Evolutionary conservation across 441 rosid genomes (phyloP).

Genomic region (Erysimum pusillum): DNA sequence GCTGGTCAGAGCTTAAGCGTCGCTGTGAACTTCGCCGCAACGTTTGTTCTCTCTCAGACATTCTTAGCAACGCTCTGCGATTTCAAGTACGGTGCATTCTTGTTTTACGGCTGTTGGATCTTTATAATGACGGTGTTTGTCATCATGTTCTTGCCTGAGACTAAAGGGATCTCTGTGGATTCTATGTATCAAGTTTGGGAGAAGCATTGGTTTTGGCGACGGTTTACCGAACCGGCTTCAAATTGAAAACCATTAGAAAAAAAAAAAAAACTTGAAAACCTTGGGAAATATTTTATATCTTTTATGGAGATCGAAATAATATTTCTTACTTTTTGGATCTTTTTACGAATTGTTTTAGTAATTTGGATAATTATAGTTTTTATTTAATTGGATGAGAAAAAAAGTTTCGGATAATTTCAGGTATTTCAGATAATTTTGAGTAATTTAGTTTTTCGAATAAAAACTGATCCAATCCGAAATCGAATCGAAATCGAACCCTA

Average conservation of each 20-base stretch:
- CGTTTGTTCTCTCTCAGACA: constrained; percentile 76
- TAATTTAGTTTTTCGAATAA: no score
- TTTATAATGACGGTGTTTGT: constrained; percentile 70
- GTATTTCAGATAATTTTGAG: no score
- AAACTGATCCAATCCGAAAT: no score
- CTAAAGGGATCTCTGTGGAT: constrained; percentile 78
- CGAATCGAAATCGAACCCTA: no score
- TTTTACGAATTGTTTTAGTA: no score
- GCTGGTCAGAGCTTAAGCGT: constrained; percentile 85
- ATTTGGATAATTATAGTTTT: no score
- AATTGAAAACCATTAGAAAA: not conserved
- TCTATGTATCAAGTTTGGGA: constrained; percentile 76
- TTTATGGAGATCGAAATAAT: not conserved
- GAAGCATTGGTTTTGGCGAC: constrained; percentile 81
- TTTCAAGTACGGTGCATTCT: constrained; percentile 74
- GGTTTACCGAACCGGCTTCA: constrained; percentile 44
- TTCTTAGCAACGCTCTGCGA: constrained; percentile 79
- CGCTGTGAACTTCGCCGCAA: constrained; percentile 67
- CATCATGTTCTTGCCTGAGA: constrained; percentile 76
- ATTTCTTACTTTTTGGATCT: no score
- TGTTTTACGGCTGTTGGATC: constrained; percentile 85
- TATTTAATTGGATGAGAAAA: no score
- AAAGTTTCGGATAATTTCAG: no score
- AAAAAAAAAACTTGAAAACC: no score
- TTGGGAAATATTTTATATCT: not conserved